Conservation (phyloP, 768 basidiomycete species). For the Clitopilus passeckerianus region DNA sequence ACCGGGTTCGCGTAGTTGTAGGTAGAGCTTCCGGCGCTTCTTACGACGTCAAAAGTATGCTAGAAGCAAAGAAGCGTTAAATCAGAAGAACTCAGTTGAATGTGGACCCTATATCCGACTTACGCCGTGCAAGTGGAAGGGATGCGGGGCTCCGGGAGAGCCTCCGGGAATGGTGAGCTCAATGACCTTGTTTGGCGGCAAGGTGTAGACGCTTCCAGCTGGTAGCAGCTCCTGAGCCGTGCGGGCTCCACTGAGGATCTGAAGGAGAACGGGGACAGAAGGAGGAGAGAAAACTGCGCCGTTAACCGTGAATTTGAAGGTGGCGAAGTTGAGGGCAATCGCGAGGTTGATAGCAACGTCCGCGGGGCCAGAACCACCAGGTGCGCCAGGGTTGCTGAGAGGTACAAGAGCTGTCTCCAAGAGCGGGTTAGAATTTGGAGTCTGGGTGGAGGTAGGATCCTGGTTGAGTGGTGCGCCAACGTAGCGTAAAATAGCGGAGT, state of each 20-base stretch:
- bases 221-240: constrained; percentile 24
- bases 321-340: constrained; percentile 8
- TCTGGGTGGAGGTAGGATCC: constrained; percentile 17
- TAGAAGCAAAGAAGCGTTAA: background rate
- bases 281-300: constrained; percentile 24
- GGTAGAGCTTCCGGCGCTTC: constrained; percentile 18
- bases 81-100: background rate
- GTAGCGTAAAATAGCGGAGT: constrained; percentile 43
- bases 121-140: constrained; percentile 15
- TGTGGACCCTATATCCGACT: background rate
- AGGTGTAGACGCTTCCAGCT: constrained; percentile 27
- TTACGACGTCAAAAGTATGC: constrained; percentile 23
- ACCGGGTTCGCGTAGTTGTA: constrained; percentile 16
- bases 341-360: constrained; percentile 17
- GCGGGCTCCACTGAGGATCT: constrained; percentile 36
- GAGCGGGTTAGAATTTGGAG: constrained; percentile 6
- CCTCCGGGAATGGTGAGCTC: constrained; percentile 31
- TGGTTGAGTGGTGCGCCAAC: constrained; percentile 23
- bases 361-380: constrained; percentile 15
- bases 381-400: constrained; percentile 11
- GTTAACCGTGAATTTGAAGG: constrained; percentile 23
- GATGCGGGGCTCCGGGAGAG: constrained; percentile 12
- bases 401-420: constrained; percentile 19
- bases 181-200: constrained; percentile 34
- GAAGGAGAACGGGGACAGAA: constrained; percentile 34